Evolutionary conservation across 306 rosid species (phyloP), one percentile per base, ranked within the genome.

Genomic region (Lagenaria siceraria): DNA sequence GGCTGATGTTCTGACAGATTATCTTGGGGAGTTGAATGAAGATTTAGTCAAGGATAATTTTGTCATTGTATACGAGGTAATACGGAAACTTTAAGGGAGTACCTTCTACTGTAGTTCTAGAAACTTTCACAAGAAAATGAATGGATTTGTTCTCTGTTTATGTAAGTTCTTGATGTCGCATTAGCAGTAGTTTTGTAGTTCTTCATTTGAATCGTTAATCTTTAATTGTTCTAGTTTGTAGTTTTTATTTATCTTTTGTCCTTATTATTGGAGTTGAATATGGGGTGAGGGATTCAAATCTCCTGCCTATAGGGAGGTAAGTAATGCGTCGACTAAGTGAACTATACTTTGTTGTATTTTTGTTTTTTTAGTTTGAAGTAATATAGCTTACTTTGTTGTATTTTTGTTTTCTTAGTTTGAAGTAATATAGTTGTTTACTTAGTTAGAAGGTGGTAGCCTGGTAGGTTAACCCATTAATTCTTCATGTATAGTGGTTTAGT

Each of bases 21-120:
- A 92, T 87, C 97, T 92, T 71, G 97, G 97, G 36, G 90, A 89
- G 51, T 85, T 95, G 89, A 92, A 95, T 77, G 99, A 92, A 85
- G 97, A 95, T 76, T 55, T 88, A 66, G 86, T 92, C 27, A 95
- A 95, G 83, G 97, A 95, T 78, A 95, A 95, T 77, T 95, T 95
- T 77, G 78, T 95, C 40, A 95, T 95, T 66, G 98, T 88, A 18
- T 95, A 90, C 53, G 97, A 92, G 98, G 97, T 90, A 83, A 46
- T 55, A 25, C 69, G 51, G 62, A 27, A 66, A 22, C 27, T 60
- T 60, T 60, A 36, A 10, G 78, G 65, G 65, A 60, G 38, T 24
- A 60, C 38, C 65, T 60, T 1, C 19, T 6, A 27, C 38, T 60
- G n/a, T 60, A 27, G 38, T 60, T 60, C 65, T 25, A 25, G 36